Conservation (phyloP, 1,139 yeast species). For the Magnusiomyces clavatus region DNA sequence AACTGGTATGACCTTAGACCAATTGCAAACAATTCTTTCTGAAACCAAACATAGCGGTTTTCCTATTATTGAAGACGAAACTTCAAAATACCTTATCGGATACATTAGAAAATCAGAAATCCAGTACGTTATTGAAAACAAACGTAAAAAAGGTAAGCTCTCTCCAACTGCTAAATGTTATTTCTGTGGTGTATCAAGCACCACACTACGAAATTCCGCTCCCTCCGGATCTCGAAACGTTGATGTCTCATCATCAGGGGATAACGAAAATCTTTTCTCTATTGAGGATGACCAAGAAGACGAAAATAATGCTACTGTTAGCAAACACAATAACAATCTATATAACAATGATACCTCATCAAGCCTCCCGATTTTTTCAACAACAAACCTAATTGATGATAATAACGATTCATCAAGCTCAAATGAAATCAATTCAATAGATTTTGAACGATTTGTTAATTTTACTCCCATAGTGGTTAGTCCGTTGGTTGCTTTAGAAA, state of each 20-base stretch:
- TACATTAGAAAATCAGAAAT: slow-evolving; percentile 33
- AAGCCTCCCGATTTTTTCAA: too few relatives aligned
- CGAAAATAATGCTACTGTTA: too few relatives aligned
- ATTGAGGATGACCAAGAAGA: too few relatives aligned
- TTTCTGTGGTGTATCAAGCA: slow-evolving; percentile 11
- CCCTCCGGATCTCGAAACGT: too few relatives aligned
- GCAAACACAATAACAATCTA: too few relatives aligned
- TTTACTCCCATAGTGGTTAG: slow-evolving; percentile 63
- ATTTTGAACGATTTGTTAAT: slow-evolving; percentile 14
- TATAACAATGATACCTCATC: too few relatives aligned
- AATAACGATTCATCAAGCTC: not conserved
- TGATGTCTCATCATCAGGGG: too few relatives aligned
- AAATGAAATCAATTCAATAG: slow-evolving; percentile 6
- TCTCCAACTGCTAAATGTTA: slow-evolving; percentile 18
- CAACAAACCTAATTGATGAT: not conserved
- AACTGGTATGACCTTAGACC: slow-evolving; percentile 31
- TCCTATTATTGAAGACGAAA: slow-evolving; percentile 24
- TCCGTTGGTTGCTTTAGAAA: slow-evolving; percentile 49
- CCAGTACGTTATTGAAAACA: slow-evolving; percentile 21
- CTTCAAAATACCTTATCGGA: slow-evolving; percentile 25
- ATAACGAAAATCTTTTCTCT: too few relatives aligned
- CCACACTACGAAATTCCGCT: too few relatives aligned
- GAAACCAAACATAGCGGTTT: slow-evolving; percentile 43
- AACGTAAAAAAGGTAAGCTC: slow-evolving; percentile 12
- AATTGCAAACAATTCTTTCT: slow-evolving; percentile 31